Base-by-base conservation (phyloP, 169 alveolate species). In the Plasmodium coatneyi region DNA sequence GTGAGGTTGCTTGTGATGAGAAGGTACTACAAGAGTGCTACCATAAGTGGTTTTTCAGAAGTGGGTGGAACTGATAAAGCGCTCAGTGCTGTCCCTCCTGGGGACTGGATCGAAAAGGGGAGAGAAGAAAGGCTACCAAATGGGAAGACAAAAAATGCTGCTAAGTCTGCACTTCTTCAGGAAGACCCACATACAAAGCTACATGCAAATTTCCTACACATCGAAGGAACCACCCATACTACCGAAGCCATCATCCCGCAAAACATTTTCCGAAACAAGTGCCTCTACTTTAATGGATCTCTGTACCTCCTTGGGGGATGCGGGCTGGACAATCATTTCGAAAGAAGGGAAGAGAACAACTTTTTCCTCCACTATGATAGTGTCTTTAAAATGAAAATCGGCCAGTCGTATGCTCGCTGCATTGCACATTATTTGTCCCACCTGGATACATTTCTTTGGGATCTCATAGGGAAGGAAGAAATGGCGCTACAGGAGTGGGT, bases 221-320 rank as follows among this genome's bases (percentile, higher is more conserved):
- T 83, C 30, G 71, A 83, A 22, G 36, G 41, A 14, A 19, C 52
- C 22, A 32, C 30, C 3, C 34, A 22, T 30, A 39, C 36, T 3
- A 19, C 36, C 5, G 56, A 36, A 36, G 70, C 70, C 34, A 83
- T 83, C 32, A 83, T 83, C 30, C 92, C 92, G 5, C 54, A 83
- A 16, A 83, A 83, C n/a, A 83, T 52, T 19, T 83, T 83, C 56
- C 14, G 92, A 83, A 83, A 71, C 76, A 83, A 25, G 9, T 71
- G 92, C 19, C 82, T 83, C 78, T 83, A 66, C 36, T 83, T 70
- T 83, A 30, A 46, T 14, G 76, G 52, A 16, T 83, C 71, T 34
- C 34, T 83, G 36, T 83, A 83, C 52, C 70, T 83, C 19, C 12
- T 71, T 28, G 92, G 92, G 10, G 92, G 92, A 16, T 83, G 83